A percentile compares a stretch with the other conserved stretches of the same genome.
These are phyloP conservation scores for Ajuga reptans DNA, from an alignment of 305 asterid genomes.

Conservation along the genomic window DNA sequence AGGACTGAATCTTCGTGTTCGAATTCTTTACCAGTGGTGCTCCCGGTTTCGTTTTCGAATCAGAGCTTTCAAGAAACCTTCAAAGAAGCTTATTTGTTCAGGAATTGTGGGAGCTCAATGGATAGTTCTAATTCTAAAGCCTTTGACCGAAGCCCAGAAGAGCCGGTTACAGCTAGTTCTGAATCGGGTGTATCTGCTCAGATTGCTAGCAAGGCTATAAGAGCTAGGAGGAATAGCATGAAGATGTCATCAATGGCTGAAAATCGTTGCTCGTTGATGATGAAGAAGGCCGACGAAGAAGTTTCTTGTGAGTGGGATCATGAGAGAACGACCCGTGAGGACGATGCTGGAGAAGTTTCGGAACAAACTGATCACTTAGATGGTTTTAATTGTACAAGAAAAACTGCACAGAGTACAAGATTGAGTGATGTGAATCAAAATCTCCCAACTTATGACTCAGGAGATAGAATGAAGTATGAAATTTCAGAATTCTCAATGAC, in stretches of 20 bases:
- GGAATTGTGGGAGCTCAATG: conserved; percentile 24
- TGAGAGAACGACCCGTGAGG: neutral
- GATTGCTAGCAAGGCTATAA: conserved; percentile 22
- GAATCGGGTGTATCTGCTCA: conserved; percentile 33
- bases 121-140: conserved; percentile 30
- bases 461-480: conserved; percentile 18
- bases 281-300: conserved; percentile 20
- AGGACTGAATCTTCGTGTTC: conserved; percentile 54
- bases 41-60: conserved; percentile 28
- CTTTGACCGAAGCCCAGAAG: conserved; percentile 26
- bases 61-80: conserved; percentile 30
- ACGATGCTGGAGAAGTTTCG: conserved; percentile 6
- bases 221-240: conserved; percentile 15
- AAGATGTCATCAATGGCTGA: conserved; percentile 17
- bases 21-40: conserved; percentile 27
- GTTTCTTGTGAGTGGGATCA: conserved; percentile 7
- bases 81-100: conserved; percentile 28
- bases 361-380: conserved; percentile 14
- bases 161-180: conserved; percentile 32
- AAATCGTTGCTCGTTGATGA: conserved; percentile 7
- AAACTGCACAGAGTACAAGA: conserved; percentile 8
- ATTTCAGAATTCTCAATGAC: conserved; percentile 16
- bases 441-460: conserved; percentile 9
- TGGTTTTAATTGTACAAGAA: conserved; percentile 16
- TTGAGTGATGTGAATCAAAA: conserved; percentile 6